These are phyloP conservation scores for Obelidium mucronatum DNA, from an alignment of 192 early-diverging fungal species.

Conservation along the genomic window DNA sequence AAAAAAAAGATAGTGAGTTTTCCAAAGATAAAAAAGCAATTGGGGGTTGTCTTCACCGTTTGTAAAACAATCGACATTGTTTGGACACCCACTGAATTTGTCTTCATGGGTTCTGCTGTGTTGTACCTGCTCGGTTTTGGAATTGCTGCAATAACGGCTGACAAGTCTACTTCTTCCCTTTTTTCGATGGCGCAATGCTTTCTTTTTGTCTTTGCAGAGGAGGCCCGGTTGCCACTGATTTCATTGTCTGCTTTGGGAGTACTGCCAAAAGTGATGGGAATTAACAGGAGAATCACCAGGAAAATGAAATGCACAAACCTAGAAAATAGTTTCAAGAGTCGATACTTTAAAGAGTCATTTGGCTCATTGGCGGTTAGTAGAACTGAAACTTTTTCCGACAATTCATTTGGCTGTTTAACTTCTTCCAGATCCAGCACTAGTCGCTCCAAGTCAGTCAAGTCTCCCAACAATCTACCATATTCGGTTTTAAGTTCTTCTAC, in stretches of 20 bases:
- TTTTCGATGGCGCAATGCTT: conserved; percentile 33
- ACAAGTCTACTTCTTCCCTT: conserved; percentile 30
- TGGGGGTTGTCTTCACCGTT: background rate
- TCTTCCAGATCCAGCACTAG: conserved; percentile 9
- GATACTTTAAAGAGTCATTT: conserved; percentile 25
- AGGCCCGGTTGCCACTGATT: conserved; percentile 6
- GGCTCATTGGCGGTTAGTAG: conserved; percentile 15
- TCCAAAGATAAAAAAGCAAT: conserved; percentile 18
- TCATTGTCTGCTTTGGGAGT: background rate
- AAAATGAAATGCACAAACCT: background rate
- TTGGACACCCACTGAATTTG: conserved; percentile 32
- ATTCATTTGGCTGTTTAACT: background rate
- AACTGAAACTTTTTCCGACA: background rate
- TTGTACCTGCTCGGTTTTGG: conserved; percentile 23
- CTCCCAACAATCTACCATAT: conserved; percentile 19
- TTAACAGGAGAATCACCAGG: background rate
- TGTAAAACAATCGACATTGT: conserved; percentile 27
- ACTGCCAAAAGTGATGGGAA: background rate
- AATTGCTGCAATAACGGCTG: conserved; percentile 46
- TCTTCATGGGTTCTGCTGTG: conserved; percentile 9
- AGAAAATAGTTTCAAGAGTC: conserved; percentile 13
- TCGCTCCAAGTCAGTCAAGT: conserved; percentile 20
- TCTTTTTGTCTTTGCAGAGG: conserved; percentile 4
- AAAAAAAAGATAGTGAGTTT: conserved; percentile 25
- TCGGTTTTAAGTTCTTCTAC: conserved; percentile 25